Conservation (phyloP, 768 basidiomycete genomes). For the Xerocomellus intermedius region DNA sequence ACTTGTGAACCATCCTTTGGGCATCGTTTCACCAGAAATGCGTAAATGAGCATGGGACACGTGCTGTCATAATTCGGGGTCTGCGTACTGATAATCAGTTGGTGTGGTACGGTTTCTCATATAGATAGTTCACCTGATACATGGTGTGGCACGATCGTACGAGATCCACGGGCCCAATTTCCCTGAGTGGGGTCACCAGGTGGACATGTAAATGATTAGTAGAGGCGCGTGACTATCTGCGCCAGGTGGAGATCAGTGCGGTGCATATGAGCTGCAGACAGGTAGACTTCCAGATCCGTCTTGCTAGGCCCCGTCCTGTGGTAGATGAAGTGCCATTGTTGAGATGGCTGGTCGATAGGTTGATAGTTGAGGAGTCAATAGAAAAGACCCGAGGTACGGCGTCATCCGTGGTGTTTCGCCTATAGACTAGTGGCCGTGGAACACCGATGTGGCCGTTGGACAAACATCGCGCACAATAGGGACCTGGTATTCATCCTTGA, state of each 20-base stretch:
- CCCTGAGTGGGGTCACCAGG: neutral
- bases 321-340: neutral
- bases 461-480: too few relatives aligned
- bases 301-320: neutral
- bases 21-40: neutral
- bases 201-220: neutral
- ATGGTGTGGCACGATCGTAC: neutral
- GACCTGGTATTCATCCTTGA: too few relatives aligned
- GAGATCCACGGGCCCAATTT: neutral
- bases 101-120: neutral
- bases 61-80: neutral
- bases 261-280: neutral
- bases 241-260: neutral
- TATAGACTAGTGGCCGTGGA: neutral
- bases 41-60: neutral
- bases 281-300: neutral
- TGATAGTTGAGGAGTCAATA: neutral
- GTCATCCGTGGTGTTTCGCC: too few relatives aligned
- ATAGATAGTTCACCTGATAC: too few relatives aligned
- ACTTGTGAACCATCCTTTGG: neutral
- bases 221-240: neutral
- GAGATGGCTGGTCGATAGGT: neutral
- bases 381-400: neutral
- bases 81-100: neutral
- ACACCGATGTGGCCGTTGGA: too few relatives aligned